Evolutionary conservation across 1,139 yeast species (phyloP).

Genomic region (Suhomyces kunorum): DNA sequence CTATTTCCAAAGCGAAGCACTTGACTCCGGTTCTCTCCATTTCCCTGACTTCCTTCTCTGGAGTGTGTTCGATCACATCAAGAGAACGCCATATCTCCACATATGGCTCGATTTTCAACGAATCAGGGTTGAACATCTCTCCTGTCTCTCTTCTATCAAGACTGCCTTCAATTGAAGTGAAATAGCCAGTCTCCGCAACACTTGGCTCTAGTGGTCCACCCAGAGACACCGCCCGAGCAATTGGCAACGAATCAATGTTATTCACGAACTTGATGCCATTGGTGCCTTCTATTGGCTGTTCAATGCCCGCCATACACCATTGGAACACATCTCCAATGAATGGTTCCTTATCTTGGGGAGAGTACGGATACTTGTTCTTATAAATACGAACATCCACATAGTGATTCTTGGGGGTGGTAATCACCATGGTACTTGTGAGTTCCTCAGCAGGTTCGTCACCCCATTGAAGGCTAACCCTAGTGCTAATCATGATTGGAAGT

Average conservation of each 20-base stretch:
- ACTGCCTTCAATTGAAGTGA: constrained; percentile 39
- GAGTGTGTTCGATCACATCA: constrained; percentile 39
- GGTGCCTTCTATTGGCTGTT: constrained; percentile 31
- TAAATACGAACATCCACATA: constrained; percentile 47
- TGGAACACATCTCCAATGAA: constrained; percentile 32
- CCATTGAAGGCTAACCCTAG: constrained; percentile 57
- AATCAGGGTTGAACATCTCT: constrained; percentile 48
- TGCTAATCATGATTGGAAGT: constrained; percentile 21
- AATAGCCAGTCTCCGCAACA: constrained; percentile 50
- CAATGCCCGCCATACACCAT: constrained; percentile 44
- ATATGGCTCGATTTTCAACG: constrained; percentile 47
- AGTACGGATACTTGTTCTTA: constrained; percentile 27
- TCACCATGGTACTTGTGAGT: constrained; percentile 52
- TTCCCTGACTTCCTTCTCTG: constrained; percentile 33
- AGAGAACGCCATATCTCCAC: constrained; percentile 61
- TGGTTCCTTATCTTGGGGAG: constrained; percentile 15
- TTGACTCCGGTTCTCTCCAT: constrained; percentile 4
- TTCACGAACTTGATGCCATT: constrained; percentile 40
- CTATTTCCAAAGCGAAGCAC: constrained; percentile 23
- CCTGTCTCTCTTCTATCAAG: constrained; percentile 57
- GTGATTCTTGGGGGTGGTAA: constrained; percentile 45
- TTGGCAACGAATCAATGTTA: constrained; percentile 44
- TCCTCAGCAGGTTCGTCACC: constrained; percentile 46
- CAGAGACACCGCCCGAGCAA: constrained; percentile 25
- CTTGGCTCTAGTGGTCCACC: constrained; percentile 26